Conservation (phyloP, 2,329 filamentous ascomycete species). For the Venturia pyrina region DNA sequence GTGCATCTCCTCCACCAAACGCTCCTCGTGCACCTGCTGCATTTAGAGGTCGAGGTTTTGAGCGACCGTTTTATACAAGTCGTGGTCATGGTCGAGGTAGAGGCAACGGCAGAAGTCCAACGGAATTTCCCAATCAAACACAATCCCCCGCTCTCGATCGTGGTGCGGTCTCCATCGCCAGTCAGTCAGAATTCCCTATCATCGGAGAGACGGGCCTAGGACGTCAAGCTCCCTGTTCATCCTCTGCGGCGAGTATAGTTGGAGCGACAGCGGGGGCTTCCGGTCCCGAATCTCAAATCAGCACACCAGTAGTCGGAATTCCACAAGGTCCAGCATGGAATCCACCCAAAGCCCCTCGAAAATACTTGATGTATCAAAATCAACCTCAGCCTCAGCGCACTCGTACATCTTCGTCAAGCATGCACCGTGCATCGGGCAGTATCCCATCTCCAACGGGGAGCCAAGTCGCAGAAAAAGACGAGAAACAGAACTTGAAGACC, state of each 20-base stretch:
- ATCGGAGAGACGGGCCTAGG: not conserved
- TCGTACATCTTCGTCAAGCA: not conserved
- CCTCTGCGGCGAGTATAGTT: not conserved
- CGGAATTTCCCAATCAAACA: not conserved
- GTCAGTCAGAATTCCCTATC: not conserved
- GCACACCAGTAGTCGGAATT: not conserved
- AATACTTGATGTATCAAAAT: not conserved
- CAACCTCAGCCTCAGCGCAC: not conserved
- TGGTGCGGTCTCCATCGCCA: not conserved
- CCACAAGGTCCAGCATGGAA: slow-evolving; percentile 3
- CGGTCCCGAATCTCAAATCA: not conserved
- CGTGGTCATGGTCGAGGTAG: not conserved
- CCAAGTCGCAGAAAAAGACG: not conserved
- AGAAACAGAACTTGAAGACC: not conserved
- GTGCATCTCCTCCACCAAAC: not conserved
- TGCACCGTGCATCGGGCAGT: not conserved
- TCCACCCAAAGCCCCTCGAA: not conserved
- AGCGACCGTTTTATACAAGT: not conserved
- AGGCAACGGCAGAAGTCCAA: not conserved
- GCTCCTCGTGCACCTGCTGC: not conserved
- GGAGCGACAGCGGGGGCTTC: not conserved
- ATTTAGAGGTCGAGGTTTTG: not conserved
- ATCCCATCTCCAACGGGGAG: not conserved
- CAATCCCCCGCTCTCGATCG: not conserved
- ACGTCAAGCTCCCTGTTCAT: not conserved